phyloP scores from a whole-genome alignment of 805 yeast genomes.

The Clavispora phyllophila region DNA sequence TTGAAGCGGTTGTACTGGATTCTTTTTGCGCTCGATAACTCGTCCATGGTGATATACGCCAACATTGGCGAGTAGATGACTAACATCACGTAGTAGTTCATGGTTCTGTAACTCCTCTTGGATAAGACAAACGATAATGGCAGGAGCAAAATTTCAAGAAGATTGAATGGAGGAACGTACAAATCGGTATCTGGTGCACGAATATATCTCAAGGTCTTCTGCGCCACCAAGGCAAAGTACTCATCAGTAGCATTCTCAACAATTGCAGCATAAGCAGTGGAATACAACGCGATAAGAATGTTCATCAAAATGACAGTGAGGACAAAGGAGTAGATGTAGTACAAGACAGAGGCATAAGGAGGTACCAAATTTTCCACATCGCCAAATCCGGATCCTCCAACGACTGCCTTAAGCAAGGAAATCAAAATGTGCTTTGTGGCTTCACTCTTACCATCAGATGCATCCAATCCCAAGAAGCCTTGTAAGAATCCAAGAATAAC shows the following conservation, averaged over 20 bases:
- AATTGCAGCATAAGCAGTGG: conserved; percentile 77
- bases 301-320: conserved; percentile 73
- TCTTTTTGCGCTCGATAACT: conserved; percentile 62
- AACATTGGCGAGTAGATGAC: conserved; percentile 66
- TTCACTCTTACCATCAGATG: conserved; percentile 79
- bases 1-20: conserved; percentile 64
- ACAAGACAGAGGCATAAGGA: conserved; percentile 79
- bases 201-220: conserved; percentile 75
- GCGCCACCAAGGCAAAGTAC: conserved; percentile 78
- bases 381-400: conserved; percentile 70
- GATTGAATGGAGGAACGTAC: conserved; percentile 79
- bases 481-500: conserved; percentile 79
- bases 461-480: conserved; percentile 82
- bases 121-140: conserved; percentile 32
- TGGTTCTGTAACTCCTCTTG: conserved; percentile 25
- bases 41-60: conserved; percentile 55
- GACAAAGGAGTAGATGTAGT: conserved; percentile 71
- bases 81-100: conserved; percentile 58
- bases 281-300: conserved; percentile 77
- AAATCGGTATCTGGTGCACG: conserved; percentile 86
- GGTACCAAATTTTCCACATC: conserved; percentile 70
- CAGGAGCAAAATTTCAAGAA: conserved; percentile 50
- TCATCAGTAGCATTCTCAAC: conserved; percentile 81
- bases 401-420: conserved; percentile 63
- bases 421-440: conserved; percentile 61